Conservation (phyloP, 306 rosid genomes). For the Prunus armeniaca region DNA sequence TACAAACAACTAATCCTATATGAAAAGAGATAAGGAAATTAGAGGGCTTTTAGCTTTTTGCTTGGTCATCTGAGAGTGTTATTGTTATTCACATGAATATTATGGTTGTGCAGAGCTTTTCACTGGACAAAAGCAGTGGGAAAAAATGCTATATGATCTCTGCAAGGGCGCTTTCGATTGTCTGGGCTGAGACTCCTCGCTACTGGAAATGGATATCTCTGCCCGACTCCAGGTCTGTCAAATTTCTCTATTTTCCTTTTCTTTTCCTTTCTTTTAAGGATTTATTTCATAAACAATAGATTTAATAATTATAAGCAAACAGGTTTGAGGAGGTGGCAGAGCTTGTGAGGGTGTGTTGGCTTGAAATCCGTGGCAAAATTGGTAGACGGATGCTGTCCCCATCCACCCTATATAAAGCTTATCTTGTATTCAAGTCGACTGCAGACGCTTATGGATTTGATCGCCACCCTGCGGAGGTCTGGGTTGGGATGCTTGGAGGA, state of each 20-base stretch:
- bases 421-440: slow-evolving; percentile 52
- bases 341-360: slow-evolving; percentile 64
- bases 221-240: slow-evolving; percentile 42
- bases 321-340: slow-evolving; percentile 72
- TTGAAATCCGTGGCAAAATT: slow-evolving; percentile 60
- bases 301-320: neutral
- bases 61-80: neutral
- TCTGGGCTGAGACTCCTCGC: slow-evolving; percentile 60
- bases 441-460: slow-evolving; percentile 40
- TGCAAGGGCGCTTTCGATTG: slow-evolving; percentile 47
- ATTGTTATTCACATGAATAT: too few relatives aligned
- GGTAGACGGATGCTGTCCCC: slow-evolving; percentile 42
- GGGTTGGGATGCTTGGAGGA: slow-evolving; percentile 42
- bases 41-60: too few relatives aligned
- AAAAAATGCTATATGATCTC: slow-evolving; percentile 71
- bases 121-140: slow-evolving; percentile 53
- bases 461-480: slow-evolving; percentile 44
- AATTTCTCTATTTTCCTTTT: neutral
- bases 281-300: neutral
- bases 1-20: too few relatives aligned
- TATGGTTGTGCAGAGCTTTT: slow-evolving; percentile 47
- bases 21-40: too few relatives aligned
- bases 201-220: slow-evolving; percentile 62
- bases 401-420: slow-evolving; percentile 48
- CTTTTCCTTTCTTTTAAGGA: neutral